A percentile compares a stretch with the other conserved stretches of the same genome.
Conservation (phyloP, 805 yeast species). For the Debaryomyces tyrocola region DNA sequence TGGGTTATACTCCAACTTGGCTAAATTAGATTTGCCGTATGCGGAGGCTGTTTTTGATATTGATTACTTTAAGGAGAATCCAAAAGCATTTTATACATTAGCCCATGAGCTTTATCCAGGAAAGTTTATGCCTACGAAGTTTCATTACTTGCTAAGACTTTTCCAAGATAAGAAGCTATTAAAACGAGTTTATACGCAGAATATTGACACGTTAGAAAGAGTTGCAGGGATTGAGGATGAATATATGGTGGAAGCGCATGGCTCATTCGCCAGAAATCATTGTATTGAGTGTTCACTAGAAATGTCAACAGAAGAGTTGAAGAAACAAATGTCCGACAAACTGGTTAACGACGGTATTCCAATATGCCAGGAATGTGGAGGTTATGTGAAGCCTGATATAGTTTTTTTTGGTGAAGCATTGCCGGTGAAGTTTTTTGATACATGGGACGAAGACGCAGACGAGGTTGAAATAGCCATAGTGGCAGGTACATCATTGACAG, state of each 20-base stretch:
- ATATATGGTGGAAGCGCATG: slow-evolving; percentile 86
- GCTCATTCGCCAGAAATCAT: slow-evolving; percentile 82
- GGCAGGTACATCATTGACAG: slow-evolving; percentile 91
- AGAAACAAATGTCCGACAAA: slow-evolving; percentile 31
- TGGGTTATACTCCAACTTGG: slow-evolving; percentile 79
- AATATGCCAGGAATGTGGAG: slow-evolving; percentile 62
- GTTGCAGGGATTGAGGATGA: slow-evolving; percentile 72
- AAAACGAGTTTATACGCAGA: slow-evolving; percentile 82
- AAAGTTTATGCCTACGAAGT: slow-evolving; percentile 76
- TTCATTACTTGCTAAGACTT: slow-evolving; percentile 70
- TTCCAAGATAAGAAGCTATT: slow-evolving; percentile 64
- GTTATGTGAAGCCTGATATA: slow-evolving; percentile 88
- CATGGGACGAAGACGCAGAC: slow-evolving; percentile 59
- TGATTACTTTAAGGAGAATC: slow-evolving; percentile 71
- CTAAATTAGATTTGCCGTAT: slow-evolving; percentile 73
- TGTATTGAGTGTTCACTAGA: slow-evolving; percentile 72
- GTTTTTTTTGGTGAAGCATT: slow-evolving; percentile 92
- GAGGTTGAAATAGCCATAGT: slow-evolving; percentile 72
- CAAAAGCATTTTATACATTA: slow-evolving; percentile 80
- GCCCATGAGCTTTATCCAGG: slow-evolving; percentile 90
- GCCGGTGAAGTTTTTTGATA: slow-evolving; percentile 66
- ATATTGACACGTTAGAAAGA: slow-evolving; percentile 89
- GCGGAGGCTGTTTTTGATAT: slow-evolving; percentile 97
- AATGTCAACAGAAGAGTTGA: slow-evolving; percentile 50
- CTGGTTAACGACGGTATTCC: slow-evolving; percentile 44